These are phyloP conservation scores for Saccharomycopsis fibuligera DNA, from an alignment of 805 yeast genomes.

Conservation along the genomic window DNA sequence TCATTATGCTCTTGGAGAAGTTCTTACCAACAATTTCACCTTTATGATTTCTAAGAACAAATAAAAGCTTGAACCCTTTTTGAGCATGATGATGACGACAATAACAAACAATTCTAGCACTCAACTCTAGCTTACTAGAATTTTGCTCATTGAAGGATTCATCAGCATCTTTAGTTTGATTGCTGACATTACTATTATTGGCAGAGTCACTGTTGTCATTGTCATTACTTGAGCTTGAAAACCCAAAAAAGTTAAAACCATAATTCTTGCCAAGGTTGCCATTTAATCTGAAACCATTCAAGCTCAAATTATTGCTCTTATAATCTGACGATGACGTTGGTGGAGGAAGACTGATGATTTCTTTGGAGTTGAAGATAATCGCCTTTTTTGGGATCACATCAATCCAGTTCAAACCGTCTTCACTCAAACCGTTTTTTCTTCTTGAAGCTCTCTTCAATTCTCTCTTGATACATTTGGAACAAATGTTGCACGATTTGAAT, in stretches of 20 bases:
- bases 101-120: slow-evolving; percentile 84
- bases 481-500: slow-evolving; percentile 59
- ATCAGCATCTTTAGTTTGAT: not conserved
- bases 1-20: slow-evolving; percentile 70
- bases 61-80: slow-evolving; percentile 72
- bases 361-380: slow-evolving; percentile 85
- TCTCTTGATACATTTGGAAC: slow-evolving; percentile 83
- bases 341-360: slow-evolving; percentile 67
- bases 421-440: slow-evolving; percentile 73
- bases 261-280: slow-evolving; percentile 1
- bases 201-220: not conserved
- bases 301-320: slow-evolving; percentile 26
- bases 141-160: slow-evolving; percentile 3
- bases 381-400: slow-evolving; percentile 72
- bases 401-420: slow-evolving; percentile 74
- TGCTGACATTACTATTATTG: too few relatives aligned
- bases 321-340: slow-evolving; percentile 30
- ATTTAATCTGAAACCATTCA: slow-evolving; percentile 4
- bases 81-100: slow-evolving; percentile 91
- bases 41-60: slow-evolving; percentile 53
- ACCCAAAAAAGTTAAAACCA: slow-evolving; percentile 5
- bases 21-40: slow-evolving; percentile 67
- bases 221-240: not conserved
- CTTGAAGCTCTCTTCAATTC: slow-evolving; percentile 93
- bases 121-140: slow-evolving; percentile 38